These are phyloP conservation scores for Pontederia paniculata DNA, from an alignment of 176 grass and related monocot genomes.

Conservation along the genomic window DNA sequence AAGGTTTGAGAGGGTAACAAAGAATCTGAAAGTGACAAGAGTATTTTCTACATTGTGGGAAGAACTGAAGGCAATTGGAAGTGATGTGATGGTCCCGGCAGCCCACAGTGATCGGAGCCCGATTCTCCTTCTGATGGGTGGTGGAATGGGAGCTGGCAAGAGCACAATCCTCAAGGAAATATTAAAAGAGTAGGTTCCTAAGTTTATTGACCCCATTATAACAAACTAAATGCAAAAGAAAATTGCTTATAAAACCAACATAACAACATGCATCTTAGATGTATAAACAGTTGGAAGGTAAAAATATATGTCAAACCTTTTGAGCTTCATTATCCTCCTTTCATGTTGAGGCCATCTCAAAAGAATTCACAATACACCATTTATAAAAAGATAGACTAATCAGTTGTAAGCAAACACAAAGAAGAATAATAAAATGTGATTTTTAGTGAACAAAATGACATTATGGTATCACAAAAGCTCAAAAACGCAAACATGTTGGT, in stretches of 20 bases:
- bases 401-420: too few relatives aligned
- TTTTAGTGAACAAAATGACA: too few relatives aligned
- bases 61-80: conserved; percentile 85
- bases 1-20: conserved; percentile 62
- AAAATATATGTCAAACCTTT: too few relatives aligned
- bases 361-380: too few relatives aligned
- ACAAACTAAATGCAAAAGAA: not conserved
- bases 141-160: conserved; percentile 96
- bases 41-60: conserved; percentile 76
- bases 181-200: conserved; percentile 52
- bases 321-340: too few relatives aligned
- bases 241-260: not conserved
- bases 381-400: too few relatives aligned
- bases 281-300: not conserved
- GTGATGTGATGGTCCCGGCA: conserved; percentile 66
- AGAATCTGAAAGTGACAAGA: conserved; percentile 67
- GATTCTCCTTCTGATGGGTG: conserved; percentile 86
- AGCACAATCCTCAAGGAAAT: conserved; percentile 86
- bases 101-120: conserved; percentile 63
- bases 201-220: not conserved
- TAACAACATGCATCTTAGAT: not conserved
- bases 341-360: too few relatives aligned
- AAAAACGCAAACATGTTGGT: too few relatives aligned
- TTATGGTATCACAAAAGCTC: too few relatives aligned
- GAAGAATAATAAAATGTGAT: too few relatives aligned